Evolutionary conservation across 306 rosid genomes (phyloP), one percentile per base, ranked within the genome.

Genomic region (Styphnolobium japonicum): DNA sequence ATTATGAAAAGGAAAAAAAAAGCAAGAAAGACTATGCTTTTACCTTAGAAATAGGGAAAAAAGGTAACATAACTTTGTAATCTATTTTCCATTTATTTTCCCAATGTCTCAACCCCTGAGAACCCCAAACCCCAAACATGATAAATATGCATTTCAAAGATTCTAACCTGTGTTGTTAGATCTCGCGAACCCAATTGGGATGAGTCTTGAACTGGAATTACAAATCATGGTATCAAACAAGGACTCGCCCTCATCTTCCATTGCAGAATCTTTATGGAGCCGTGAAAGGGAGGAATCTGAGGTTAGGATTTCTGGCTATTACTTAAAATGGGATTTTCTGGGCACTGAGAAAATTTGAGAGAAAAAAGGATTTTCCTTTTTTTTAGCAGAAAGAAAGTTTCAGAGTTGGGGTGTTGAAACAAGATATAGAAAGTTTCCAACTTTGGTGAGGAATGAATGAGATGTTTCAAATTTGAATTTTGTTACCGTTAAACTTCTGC

Each of bases 171-270:
- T 14, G 43, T 74, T 85, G 67, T 83, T 65, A 61, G 87, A 68
- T 83, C 81, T 75, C 21, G 76, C 78, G 40, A 81, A 78, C 64
- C 93, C 90, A 14, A 71, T 12, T 18, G 85, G 69, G 25, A 89
- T 57, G 27, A 89, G 68, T 58, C 89, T 87, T 37, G 86, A 83
- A 71, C 72, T 75, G 48, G 82, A 68, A 75, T 83, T 88, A 71
- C 89, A 87, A 18, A 87, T 85, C 91, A 81, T 82, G 8, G 83
- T 84, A 48, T 86, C 88, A 18, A 31, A 60, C 71, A 83, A 53
- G 34, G 85, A 75, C 52, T 78, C 81, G 4, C 37, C 72, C 14
- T 21, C 55, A 29, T 45, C 87, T 16, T 25, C 83, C 81, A 60
- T 66, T 10, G 52, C 40, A 61, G 73, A 69, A 45, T 73, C 83